Evolutionary conservation across 1,139 yeast species (phyloP).

Genomic region (Candida tropicalis): DNA sequence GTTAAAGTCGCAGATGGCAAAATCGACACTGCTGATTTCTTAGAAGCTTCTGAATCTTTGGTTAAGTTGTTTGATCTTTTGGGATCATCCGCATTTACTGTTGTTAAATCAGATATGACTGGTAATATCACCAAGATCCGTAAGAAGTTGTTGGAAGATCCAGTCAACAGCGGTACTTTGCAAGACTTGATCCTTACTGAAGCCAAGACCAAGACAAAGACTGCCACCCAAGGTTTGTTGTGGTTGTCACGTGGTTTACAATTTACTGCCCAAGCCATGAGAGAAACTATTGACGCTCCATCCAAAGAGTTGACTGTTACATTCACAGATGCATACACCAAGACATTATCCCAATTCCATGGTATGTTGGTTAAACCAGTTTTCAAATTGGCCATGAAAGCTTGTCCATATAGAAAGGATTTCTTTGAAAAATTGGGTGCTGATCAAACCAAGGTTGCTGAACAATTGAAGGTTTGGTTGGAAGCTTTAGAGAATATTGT

Average conservation of each 20-base stretch:
- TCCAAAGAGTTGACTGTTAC: constrained; percentile 69
- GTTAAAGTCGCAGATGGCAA: constrained; percentile 67
- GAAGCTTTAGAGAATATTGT: constrained; percentile 77
- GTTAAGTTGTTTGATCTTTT: constrained; percentile 81
- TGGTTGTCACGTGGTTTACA: constrained; percentile 88
- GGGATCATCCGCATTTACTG: constrained; percentile 83
- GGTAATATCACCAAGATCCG: constrained; percentile 83
- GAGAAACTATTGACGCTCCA: constrained; percentile 69
- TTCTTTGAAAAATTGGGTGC: constrained; percentile 80
- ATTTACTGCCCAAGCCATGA: constrained; percentile 86
- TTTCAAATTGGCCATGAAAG: constrained; percentile 92
- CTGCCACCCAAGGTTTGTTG: constrained; percentile 88
- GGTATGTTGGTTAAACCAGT: constrained; percentile 81
- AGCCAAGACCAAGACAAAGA: constrained; percentile 63
- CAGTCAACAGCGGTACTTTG: constrained; percentile 63
- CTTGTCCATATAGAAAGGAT: constrained; percentile 90
- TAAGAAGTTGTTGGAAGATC: constrained; percentile 64
- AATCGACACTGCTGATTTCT: constrained; percentile 71
- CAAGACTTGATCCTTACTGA: constrained; percentile 79
- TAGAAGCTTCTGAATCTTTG: constrained; percentile 82
- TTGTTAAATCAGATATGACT: constrained; percentile 86
- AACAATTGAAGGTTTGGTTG: constrained; percentile 74
- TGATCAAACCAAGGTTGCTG: constrained; percentile 64
- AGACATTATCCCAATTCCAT: constrained; percentile 81
- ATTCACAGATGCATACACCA: constrained; percentile 79